Evolutionary conservation across 2,329 filamentous ascomycete genomes (phyloP).

Genomic region (Xylariomycetidae sp.): DNA sequence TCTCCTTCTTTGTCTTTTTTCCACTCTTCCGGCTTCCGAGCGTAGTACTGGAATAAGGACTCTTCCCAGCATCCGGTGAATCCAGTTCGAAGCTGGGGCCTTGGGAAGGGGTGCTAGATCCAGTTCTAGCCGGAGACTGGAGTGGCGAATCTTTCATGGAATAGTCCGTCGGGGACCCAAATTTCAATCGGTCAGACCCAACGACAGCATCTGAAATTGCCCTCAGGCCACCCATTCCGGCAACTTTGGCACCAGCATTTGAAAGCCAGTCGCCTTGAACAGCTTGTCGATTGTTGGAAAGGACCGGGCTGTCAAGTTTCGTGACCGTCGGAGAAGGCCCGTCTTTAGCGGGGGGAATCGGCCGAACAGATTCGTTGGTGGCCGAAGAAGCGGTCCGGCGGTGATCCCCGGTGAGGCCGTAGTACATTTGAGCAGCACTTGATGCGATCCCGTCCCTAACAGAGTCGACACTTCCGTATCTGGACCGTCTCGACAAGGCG

Average conservation of each 20-base stretch:
- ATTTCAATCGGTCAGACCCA: conserved; percentile 48
- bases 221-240: conserved; percentile 63
- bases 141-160: conserved; percentile 48
- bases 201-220: conserved; percentile 76
- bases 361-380: conserved; percentile 51
- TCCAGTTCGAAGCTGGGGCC: conserved; percentile 74
- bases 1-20: conserved; percentile 84
- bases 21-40: conserved; percentile 42
- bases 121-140: conserved; percentile 68
- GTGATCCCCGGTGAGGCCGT: conserved; percentile 48
- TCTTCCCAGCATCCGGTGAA: conserved; percentile 61
- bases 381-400: conserved; percentile 58
- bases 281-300: conserved; percentile 37
- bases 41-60: conserved; percentile 44
- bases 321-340: conserved; percentile 53
- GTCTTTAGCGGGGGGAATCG: conserved; percentile 50
- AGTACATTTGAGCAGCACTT: conserved; percentile 68
- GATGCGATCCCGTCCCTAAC: conserved; percentile 57
- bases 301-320: conserved; percentile 51
- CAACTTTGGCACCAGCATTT: conserved; percentile 45
- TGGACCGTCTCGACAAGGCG: conserved; percentile 66
- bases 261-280: conserved; percentile 54
- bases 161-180: conserved; percentile 45
- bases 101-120: conserved; percentile 64
- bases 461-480: conserved; percentile 76